These are phyloP conservation scores for Lachnellula subtilissima DNA, from an alignment of 2,329 filamentous ascomycete genomes.

Conservation along the genomic window DNA sequence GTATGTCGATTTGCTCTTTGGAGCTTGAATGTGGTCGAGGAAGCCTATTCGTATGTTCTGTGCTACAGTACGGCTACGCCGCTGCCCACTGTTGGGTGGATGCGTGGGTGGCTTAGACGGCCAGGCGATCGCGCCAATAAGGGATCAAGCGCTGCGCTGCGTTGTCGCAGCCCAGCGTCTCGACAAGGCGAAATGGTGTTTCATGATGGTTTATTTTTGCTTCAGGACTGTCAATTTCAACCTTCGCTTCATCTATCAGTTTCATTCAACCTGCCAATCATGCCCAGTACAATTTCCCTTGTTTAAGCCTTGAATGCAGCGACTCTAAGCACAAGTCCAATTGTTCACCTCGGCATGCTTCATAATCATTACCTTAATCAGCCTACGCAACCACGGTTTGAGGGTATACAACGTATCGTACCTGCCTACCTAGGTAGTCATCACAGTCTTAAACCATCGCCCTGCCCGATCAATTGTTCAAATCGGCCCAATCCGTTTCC, in stretches of 20 bases:
- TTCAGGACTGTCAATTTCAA: neutral
- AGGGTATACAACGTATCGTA: neutral
- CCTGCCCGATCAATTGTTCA: neutral
- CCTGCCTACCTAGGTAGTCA: too few species aligned
- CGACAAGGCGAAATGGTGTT: neutral
- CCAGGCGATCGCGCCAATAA: neutral
- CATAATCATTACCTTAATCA: too few species aligned
- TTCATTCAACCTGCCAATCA: neutral
- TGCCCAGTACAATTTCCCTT: neutral
- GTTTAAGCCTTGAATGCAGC: too few species aligned
- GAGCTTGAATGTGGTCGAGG: constrained; percentile 1
- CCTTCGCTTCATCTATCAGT: neutral
- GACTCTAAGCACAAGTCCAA: too few species aligned
- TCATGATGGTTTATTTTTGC: constrained; percentile 5
- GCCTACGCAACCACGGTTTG: too few species aligned
- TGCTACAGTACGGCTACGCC: constrained; percentile 2
- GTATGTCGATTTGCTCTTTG: neutral
- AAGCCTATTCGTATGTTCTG: constrained; percentile 6
- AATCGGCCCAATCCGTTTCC: neutral
- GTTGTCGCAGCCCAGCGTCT: neutral
- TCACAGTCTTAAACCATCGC: neutral
- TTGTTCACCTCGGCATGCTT: too few species aligned
- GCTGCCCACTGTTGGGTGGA: neutral
- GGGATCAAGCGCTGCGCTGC: neutral
- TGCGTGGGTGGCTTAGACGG: constrained; percentile 6